Evolutionary conservation across 768 basidiomycete genomes (phyloP).

Genomic region (Mycena latifolia): DNA sequence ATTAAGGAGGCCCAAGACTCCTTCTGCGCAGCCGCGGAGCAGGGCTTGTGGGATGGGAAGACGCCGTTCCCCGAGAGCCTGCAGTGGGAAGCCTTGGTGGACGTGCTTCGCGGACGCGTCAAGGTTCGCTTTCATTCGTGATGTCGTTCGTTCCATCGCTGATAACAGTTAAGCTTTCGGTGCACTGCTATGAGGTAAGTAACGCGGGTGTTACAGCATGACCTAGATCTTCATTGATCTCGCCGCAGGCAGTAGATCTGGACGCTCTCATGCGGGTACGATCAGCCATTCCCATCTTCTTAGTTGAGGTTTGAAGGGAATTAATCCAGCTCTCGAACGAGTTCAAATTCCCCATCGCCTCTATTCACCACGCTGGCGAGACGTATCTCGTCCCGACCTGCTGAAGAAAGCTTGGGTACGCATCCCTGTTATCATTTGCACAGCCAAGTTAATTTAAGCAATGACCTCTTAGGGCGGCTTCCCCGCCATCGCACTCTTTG

Average conservation of each 20-base stretch:
- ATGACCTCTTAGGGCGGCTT: constrained; percentile 50
- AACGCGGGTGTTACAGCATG: too few relatives aligned
- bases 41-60: constrained; percentile 55
- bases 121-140: constrained; percentile 65
- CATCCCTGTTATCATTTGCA: neutral
- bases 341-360: constrained; percentile 81
- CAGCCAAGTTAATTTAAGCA: too few relatives aligned
- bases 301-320: too few relatives aligned
- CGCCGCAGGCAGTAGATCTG: constrained; percentile 68
- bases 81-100: constrained; percentile 79
- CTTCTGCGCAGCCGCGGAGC: constrained; percentile 66
- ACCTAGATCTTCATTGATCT: too few relatives aligned
- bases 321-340: constrained; percentile 82
- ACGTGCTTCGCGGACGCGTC: constrained; percentile 79
- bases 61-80: constrained; percentile 74
- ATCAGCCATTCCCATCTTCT: too few relatives aligned
- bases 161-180: constrained; percentile 44
- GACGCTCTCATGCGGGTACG: constrained; percentile 72
- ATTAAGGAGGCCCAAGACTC: constrained; percentile 77
- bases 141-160: neutral
- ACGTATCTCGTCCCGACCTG: constrained; percentile 83
- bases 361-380: constrained; percentile 85
- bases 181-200: constrained; percentile 56
- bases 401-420: constrained; percentile 78
- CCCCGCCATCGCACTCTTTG: constrained; percentile 82